phyloP scores from a whole-genome alignment of 371 early-diverging fungal genomes.

The Apophysomyces variabilis region DNA sequence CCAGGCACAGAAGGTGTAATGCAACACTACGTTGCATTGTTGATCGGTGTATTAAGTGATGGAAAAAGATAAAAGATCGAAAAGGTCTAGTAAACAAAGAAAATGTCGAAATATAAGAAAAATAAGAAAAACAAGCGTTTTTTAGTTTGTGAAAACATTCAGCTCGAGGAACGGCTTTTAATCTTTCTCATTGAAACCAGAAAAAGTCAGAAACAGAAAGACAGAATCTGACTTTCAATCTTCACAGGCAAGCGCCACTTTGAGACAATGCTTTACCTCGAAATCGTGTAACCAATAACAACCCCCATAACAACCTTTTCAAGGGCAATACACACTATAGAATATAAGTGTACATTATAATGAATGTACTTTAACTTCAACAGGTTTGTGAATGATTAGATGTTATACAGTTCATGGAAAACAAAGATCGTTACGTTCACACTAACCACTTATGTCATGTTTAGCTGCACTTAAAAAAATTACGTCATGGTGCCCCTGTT shows the following conservation, averaged over 20 bases:
- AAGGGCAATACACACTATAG: neutral
- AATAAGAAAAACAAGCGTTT: neutral
- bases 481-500: conserved; percentile 1
- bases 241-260: neutral
- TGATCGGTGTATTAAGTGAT: neutral
- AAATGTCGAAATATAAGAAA: neutral
- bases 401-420: neutral
- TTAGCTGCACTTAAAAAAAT: neutral
- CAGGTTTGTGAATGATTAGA: neutral
- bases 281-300: neutral
- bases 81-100: neutral
- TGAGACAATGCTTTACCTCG: neutral
- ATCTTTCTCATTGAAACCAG: conserved; percentile 8
- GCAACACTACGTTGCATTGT: conserved; percentile 3
- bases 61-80: neutral
- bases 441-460: conserved; percentile 11
- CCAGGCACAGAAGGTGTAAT: conserved; percentile 1
- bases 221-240: conserved; percentile 1
- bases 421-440: neutral
- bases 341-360: too few species aligned
- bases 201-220: conserved; percentile 10
- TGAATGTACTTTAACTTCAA: too few species aligned
- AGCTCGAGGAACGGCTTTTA: neutral
- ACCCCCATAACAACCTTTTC: neutral
- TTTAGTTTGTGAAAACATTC: neutral